Conservation (phyloP, 2,329 filamentous ascomycete genomes). For the Xylariales sp. region DNA sequence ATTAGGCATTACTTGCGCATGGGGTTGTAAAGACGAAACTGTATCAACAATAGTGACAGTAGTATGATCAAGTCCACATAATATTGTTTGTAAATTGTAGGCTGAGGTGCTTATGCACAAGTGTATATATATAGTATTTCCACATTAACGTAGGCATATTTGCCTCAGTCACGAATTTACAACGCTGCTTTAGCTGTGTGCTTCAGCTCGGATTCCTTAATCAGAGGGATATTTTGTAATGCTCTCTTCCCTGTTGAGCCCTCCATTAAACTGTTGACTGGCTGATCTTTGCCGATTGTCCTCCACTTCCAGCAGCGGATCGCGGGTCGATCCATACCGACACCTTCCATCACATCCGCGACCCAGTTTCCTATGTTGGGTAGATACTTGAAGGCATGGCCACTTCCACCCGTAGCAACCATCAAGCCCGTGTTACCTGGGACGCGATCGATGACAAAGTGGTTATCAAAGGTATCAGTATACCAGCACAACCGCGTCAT, state of each 20-base stretch:
- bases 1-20: too few relatives aligned
- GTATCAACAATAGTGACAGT: too few relatives aligned
- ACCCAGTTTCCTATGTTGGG: constrained; percentile 53
- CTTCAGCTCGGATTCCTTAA: neutral
- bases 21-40: too few relatives aligned
- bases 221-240: constrained; percentile 11
- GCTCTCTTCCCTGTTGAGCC: constrained; percentile 11
- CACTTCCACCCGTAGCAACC: constrained; percentile 56
- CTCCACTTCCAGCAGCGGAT: constrained; percentile 18
- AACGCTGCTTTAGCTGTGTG: too few relatives aligned
- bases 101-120: too few relatives aligned
- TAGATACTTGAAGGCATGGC: constrained; percentile 60
- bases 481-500: constrained; percentile 48
- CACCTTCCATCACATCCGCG: constrained; percentile 43
- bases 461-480: constrained; percentile 49
- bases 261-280: constrained; percentile 15
- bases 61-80: too few relatives aligned
- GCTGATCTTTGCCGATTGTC: neutral
- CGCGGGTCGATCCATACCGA: constrained; percentile 21
- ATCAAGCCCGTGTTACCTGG: constrained; percentile 36
- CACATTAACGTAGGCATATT: too few relatives aligned
- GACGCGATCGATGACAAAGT: constrained; percentile 46
- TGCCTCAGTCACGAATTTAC: neutral
- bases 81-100: too few relatives aligned
- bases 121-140: too few relatives aligned